Evolutionary conservation across 352 stramenopile genomes (phyloP), one percentile per base, ranked within the genome.

Genomic region (Phytophthora podocarpi): DNA sequence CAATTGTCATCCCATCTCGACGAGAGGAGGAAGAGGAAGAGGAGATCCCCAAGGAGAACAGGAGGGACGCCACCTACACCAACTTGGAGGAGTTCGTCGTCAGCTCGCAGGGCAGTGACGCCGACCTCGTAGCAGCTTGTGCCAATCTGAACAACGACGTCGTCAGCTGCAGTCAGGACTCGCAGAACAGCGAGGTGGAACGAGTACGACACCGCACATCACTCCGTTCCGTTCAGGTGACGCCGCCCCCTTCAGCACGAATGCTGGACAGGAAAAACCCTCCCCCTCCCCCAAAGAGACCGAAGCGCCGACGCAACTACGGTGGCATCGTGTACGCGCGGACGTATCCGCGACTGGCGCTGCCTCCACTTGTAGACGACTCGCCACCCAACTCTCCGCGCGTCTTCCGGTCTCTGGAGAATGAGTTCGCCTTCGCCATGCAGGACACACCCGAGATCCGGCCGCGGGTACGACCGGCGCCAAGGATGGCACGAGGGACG

Each of bases 221-320:
- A 15, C 64, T 80, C 18, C 60, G 74, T 8, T 63, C 72, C 27
- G 61, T 78, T 5, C 81, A 89, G 57, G 75, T 87, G 36, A 90
- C 81, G 24, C 81, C 81, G 18, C 81, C 81, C 11, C 81, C 81
- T 23, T 90, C 81, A 1, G 65, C 76, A 20, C 77, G 81, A 31
- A 90, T 90, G 81, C 59, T 87, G 23, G 79, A 90, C 53, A 64
- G 77, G 36, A 71, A 74, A 43, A 90, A 90, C 58, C 81, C 81
- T n/a, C 81, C 81, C 9, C 79, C 77, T 5, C 81, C 81, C 13
- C 81, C 81, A 0, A 76, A 70, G 36, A 41, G 67, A 23, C 65
- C 72, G 1, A 75, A 72, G 39, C 57, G 46, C 0, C 72, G 47
- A 34, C 69, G 41, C 21, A 67, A 57, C 50, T 67, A 50, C 10